Evolutionary conservation across 352 stramenopile genomes (phyloP), one percentile per base, ranked within the genome.

Genomic region (Globisporangium middletonii): DNA sequence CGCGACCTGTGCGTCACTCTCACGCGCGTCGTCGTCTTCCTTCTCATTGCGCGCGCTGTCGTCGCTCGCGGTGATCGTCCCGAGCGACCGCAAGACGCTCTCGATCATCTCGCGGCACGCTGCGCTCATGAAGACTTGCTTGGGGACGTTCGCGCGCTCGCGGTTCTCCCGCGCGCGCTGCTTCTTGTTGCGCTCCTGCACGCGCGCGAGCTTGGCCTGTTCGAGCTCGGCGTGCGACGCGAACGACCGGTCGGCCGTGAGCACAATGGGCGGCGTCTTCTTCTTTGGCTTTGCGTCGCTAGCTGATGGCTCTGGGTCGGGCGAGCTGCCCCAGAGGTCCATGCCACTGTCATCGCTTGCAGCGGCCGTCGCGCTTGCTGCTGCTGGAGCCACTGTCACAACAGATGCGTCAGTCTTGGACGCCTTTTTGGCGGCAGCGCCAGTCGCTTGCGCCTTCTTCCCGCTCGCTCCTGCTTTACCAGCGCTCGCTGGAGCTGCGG

Each of bases 111-210:
- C 79, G 38, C 95, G 72, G 45, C 95, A 90, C 19, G 73, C 57
- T 0, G 84, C 84, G 56, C 78, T 92, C 88, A 98, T 97, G 65
- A 97, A 95, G 15, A 98, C 92, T 23, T 77, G 69, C 61, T 89
- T 90, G 35, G 83, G 69, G 41, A 82, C 64, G 69, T 98, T 98
- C 8, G 92, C 91, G 68, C 90, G 88, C 55, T 96, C 82, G 41
- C 92, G 79, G 50, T 94, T 96, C 75, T 98, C 92, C n/a, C 92
- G 78, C 53, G 88, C 65, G 18, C 86, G 85, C 63, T 83, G 78
- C 30, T 79, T 72, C 33, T 86, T 81, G 66, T 97, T 97, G 15
- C 82, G 73, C 56, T 84, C 71, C 50, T 90, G 65, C 0, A 56
- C 67, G 23, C 55, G 53, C 23, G 75, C 76, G 27, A 87, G 64